These are phyloP conservation scores for Forsythia viridissima DNA, from an alignment of 257 asterid genomes.

Conservation along the genomic window DNA sequence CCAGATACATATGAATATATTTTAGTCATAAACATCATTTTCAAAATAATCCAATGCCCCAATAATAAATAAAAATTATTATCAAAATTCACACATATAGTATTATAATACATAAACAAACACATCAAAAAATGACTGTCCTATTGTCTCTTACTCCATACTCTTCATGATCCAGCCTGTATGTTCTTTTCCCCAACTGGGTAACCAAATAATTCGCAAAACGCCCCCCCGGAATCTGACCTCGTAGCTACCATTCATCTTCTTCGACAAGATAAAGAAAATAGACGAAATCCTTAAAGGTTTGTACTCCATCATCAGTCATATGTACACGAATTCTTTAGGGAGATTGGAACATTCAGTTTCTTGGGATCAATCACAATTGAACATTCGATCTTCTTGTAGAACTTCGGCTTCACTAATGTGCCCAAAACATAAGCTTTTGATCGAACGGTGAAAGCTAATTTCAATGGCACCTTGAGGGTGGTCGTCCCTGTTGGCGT, in stretches of 20 bases:
- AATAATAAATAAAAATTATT: not conserved
- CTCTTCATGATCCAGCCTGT: not conserved
- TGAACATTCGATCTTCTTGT: conserved; percentile 59
- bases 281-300: not conserved
- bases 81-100: not conserved
- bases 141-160: not conserved
- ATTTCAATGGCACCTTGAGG: conserved; percentile 52
- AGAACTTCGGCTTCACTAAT: conserved; percentile 80
- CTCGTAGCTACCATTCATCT: not conserved
- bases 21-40: not conserved
- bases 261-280: not conserved
- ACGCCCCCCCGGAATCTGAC: not conserved
- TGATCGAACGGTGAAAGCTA: conserved; percentile 64
- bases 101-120: conserved; percentile 3
- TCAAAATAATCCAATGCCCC: not conserved
- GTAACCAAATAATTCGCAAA: not conserved
- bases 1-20: not conserved
- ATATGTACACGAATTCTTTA: conserved; percentile 62
- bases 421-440: conserved; percentile 80
- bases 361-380: conserved; percentile 54
- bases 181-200: not conserved
- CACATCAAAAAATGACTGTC: not conserved
- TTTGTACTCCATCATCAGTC: not conserved
- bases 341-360: conserved; percentile 47
- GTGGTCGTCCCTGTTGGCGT: conserved; percentile 58